Evolutionary conservation across 208 protist genomes (phyloP), one percentile per base, ranked within the genome.

Genomic region (Trypanosomatidae sp.): DNA sequence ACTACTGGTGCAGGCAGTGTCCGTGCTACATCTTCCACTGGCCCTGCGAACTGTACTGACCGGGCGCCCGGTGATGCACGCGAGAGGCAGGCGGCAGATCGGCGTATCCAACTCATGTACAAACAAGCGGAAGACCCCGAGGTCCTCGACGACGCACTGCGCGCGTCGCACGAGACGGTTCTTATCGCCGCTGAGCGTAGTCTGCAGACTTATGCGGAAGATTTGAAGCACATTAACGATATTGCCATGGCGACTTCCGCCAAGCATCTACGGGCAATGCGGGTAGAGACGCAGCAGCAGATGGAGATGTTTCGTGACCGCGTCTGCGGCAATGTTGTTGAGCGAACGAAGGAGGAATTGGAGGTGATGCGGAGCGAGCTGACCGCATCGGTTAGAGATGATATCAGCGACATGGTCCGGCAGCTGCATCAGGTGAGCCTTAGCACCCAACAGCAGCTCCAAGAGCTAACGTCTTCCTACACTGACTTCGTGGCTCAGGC

Each of bases 191-290:
- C 88, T 9, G 91, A 95, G 82, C 76, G 72, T 22, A 89, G 85
- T 19, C 74, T 95, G 25, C 86, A 76, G 50, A 77, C 81, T 22
- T 91, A 91, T 74, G 80, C 83, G 9, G 80, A 84, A 60, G 87
- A 93, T 71, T 53, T 94, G 58, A 85, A 81, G 66, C 66, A 80
- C 44, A 75, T 91, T 17, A 91, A 89, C 58, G 86, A 90, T 55
- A 81, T 90, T 71, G 86, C 86, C 28, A 70, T 88, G 44, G 86
- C 89, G 0, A 85, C 86, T 55, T 75, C 78, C 15, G 86, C 82
- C n/a, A 91, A 90, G 78, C 75, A 83, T 47, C 83, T 93, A n/a
- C 75, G 82, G 10, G 62, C 72, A 46, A 72, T 91, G 78, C 83
- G 85, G 47, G 73, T 69, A 49, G 67, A 74, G 62, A 81, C 77